A percentile compares a stretch with the other conserved stretches of the same genome.
Conservation (phyloP, 1,284 basidiomycete genomes). For the Fomitopsis schrenkii region DNA sequence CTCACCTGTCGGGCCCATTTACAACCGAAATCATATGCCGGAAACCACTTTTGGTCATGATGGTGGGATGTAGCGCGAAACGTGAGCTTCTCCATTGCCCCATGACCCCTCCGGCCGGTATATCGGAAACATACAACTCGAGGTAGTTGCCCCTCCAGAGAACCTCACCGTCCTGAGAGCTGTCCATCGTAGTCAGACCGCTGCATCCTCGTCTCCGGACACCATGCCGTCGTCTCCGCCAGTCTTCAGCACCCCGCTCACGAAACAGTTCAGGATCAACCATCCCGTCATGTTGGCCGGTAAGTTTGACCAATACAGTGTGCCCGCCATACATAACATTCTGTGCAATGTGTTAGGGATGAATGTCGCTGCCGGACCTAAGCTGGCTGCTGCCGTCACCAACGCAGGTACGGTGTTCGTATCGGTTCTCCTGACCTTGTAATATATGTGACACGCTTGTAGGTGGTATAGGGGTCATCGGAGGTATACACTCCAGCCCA, state of each 20-base stretch:
- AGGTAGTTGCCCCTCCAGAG: background rate
- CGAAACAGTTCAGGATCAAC: conserved; percentile 69
- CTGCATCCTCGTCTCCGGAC: background rate
- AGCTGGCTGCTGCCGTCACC: conserved; percentile 73
- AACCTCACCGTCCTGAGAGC: background rate
- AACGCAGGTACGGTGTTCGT: conserved; percentile 51
- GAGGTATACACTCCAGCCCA: conserved; percentile 70
- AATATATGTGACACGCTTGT: background rate
- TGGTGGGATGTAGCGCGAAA: background rate
- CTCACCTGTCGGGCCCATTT: background rate
- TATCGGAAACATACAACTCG: background rate
- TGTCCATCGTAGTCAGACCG: background rate
- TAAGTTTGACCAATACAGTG: conserved; percentile 11
- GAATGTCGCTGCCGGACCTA: conserved; percentile 82
- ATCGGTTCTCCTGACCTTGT: background rate
- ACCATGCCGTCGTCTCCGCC: conserved; percentile 56
- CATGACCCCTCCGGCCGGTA: background rate
- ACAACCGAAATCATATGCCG: background rate
- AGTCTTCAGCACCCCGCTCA: conserved; percentile 60
- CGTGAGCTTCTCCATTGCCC: background rate
- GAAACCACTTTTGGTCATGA: background rate
- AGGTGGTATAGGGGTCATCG: conserved; percentile 84
- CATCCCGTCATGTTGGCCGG: conserved; percentile 82
- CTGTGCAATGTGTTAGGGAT: conserved; percentile 45
- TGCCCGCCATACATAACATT: background rate